phyloP scores from a whole-genome alignment of 805 yeast species.

The Monosporozyma servazzii region DNA sequence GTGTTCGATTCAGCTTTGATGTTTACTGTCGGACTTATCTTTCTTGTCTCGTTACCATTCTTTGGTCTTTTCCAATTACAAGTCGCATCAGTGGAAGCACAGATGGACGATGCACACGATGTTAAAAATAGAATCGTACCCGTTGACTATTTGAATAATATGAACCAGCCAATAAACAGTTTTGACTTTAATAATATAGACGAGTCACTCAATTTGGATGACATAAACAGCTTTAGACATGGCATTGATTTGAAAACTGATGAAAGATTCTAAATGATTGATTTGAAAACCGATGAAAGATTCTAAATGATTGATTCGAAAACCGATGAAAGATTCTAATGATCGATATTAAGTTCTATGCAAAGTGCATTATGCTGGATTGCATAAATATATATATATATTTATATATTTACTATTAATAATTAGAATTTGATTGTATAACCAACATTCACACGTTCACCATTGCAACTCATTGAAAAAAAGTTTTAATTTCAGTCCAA shows the following conservation, averaged over 20 bases:
- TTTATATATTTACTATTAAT: neutral
- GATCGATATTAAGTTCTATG: neutral
- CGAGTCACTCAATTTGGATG: neutral
- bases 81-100: conserved; percentile 9
- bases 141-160: neutral
- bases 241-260: neutral
- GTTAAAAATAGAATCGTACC: neutral
- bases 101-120: neutral
- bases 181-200: neutral
- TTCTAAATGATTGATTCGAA: neutral
- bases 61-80: conserved; percentile 11
- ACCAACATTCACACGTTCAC: neutral
- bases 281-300: neutral
- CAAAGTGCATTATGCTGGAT: neutral
- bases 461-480: neutral
- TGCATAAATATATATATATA: neutral
- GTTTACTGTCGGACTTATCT: conserved; percentile 11
- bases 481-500: conserved; percentile 1
- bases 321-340: neutral
- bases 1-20: conserved; percentile 24
- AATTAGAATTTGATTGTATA: neutral
- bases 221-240: neutral
- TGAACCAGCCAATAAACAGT: neutral
- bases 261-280: neutral
- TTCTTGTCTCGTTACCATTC: conserved; percentile 4